These are phyloP conservation scores for Chrysochromulina parva DNA, from an alignment of 78 protist genomes.

Conservation along the genomic window DNA sequence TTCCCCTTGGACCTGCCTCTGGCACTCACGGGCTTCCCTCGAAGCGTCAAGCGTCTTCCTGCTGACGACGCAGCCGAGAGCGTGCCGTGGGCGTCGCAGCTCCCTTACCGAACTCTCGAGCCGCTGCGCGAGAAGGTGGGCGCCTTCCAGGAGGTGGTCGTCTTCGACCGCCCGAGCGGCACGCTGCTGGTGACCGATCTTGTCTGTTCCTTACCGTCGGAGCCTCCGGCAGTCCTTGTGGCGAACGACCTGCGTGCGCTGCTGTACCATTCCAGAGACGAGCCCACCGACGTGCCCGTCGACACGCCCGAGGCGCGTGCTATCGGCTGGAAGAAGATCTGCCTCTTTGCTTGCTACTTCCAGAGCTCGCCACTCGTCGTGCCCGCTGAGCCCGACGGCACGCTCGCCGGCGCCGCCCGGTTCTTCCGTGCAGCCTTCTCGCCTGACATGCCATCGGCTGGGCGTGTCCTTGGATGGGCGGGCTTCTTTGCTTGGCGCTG, in stretches of 20 bases:
- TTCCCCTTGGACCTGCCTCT: slow-evolving; percentile 31
- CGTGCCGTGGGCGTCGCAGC: background rate
- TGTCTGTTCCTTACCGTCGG: background rate
- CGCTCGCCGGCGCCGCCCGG: background rate
- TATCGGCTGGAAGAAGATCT: background rate
- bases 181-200: background rate
- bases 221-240: background rate
- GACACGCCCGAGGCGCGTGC: background rate
- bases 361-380: background rate
- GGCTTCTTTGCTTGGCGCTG: background rate
- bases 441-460: background rate
- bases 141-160: background rate
- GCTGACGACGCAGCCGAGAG: background rate
- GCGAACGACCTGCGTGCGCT: slow-evolving; percentile 24
- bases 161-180: background rate
- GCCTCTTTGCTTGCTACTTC: background rate
- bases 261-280: slow-evolving; percentile 25
- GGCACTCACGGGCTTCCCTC: background rate
- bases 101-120: background rate
- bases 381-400: too few species aligned
- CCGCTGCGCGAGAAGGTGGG: background rate
- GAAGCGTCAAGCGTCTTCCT: background rate
- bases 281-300: background rate
- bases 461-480: background rate
- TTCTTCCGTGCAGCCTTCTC: slow-evolving; percentile 13